Percentiles rank a stretch among this genome's conserved stretches.
Conservation (phyloP, 208 protist genomes). For the Acanthamoeba triangularis region DNA sequence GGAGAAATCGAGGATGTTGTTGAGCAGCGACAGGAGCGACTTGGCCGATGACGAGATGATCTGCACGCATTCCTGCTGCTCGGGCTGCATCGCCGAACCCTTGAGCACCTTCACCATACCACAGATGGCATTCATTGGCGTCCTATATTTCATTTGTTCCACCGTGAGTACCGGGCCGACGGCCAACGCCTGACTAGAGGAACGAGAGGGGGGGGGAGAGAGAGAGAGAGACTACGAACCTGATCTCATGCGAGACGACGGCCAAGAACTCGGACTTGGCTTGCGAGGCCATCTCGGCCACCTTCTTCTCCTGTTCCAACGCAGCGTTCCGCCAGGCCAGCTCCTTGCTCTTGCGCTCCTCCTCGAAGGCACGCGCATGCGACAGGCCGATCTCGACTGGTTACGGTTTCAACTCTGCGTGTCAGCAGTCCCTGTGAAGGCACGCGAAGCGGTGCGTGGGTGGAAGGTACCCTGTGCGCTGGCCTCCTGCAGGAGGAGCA, state of each 20-base stretch:
- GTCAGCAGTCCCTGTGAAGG: too few relatives aligned
- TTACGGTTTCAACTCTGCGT: too few relatives aligned
- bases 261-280: slow-evolving; percentile 84
- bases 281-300: slow-evolving; percentile 67
- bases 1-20: slow-evolving; percentile 86
- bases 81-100: background rate
- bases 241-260: slow-evolving; percentile 81
- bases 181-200: background rate
- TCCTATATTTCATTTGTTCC: background rate
- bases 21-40: slow-evolving; percentile 75
- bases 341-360: background rate
- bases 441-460: background rate
- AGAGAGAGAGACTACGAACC: background rate
- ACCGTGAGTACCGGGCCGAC: background rate
- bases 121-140: slow-evolving; percentile 82
- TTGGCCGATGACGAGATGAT: slow-evolving; percentile 82
- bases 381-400: background rate
- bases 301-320: background rate
- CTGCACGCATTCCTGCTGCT: slow-evolving; percentile 76
- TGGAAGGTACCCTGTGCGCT: background rate
- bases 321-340: background rate
- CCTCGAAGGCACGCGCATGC: background rate
- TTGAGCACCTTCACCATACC: slow-evolving; percentile 81
- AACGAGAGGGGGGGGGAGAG: background rate
- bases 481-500: background rate